phyloP scores from a whole-genome alignment of 305 asterid genomes.

The Fraxinus baroniana region DNA sequence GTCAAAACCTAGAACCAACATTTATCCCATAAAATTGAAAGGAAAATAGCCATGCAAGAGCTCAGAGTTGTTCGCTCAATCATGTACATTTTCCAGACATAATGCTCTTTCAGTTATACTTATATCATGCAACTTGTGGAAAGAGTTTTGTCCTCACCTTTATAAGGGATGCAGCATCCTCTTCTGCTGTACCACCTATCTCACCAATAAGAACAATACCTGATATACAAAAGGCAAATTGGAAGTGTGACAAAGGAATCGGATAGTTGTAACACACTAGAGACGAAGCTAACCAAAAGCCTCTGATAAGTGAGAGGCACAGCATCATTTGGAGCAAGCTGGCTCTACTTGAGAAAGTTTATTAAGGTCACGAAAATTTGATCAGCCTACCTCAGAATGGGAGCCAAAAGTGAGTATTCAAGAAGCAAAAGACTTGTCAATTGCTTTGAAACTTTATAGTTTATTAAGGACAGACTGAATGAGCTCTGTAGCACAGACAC shows the following conservation, averaged over 20 bases:
- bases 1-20: background rate
- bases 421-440: background rate
- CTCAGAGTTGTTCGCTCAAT: background rate
- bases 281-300: background rate
- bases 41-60: background rate
- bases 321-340: background rate
- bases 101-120: background rate
- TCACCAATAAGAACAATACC: conserved; percentile 95
- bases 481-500: too few relatives aligned
- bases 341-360: background rate
- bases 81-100: background rate
- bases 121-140: conserved; percentile 10
- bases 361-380: background rate
- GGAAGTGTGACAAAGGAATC: background rate
- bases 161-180: conserved; percentile 94
- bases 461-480: background rate
- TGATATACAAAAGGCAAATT: conserved; percentile 32
- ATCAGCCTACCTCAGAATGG: background rate
- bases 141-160: conserved; percentile 46
- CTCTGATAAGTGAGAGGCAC: background rate
- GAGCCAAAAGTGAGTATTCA: background rate
- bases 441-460: background rate
- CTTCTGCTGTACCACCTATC: conserved; percentile 99
- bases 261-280: background rate
- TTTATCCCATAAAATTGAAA: background rate